Conservation (phyloP, 2,329 filamentous ascomycete species). For the Colletotrichum orbiculare region DNA sequence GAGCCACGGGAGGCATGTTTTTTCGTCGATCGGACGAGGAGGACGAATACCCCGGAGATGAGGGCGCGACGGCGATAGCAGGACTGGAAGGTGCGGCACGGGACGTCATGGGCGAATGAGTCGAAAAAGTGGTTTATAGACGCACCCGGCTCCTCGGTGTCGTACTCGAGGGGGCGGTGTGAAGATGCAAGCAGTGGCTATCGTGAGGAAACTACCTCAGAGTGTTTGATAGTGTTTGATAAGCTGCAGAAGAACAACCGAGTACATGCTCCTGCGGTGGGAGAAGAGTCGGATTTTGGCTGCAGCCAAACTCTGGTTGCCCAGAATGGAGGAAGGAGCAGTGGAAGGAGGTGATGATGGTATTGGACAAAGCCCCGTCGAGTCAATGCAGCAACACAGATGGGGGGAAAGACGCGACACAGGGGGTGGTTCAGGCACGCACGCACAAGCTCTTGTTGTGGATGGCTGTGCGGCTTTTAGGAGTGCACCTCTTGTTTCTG, state of each 20-base stretch:
- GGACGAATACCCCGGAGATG: conserved; percentile 55
- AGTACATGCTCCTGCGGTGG: conserved; percentile 64
- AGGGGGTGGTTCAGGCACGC: conserved; percentile 22
- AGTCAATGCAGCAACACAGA: conserved; percentile 28
- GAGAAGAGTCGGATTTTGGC: no score
- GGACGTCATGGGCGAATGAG: conserved; percentile 58
- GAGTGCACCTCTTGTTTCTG: conserved; percentile 19
- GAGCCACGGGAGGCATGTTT: conserved; percentile 77
- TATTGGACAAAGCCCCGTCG: conserved; percentile 11
- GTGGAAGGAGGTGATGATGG: conserved; percentile 22
- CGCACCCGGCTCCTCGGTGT: conserved; percentile 60
- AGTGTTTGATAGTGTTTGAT: conserved; percentile 56
- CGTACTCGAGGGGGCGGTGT: conserved; percentile 63
- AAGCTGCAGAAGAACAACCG: conserved; percentile 71
- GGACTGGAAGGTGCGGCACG: conserved; percentile 57
- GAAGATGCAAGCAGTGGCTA: conserved; percentile 62
- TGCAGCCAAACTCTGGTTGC: no score
- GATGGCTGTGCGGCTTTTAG: conserved; percentile 31
- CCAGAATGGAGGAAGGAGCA: background rate
- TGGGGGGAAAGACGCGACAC: conserved; percentile 28
- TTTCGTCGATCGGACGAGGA: conserved; percentile 63
- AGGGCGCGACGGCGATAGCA: conserved; percentile 49
- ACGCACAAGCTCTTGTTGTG: conserved; percentile 28
- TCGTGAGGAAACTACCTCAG: conserved; percentile 60
- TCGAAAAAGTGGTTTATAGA: conserved; percentile 45